phyloP scores from a whole-genome alignment of 1,284 basidiomycete genomes.

The Apiotrichum brassicae region DNA sequence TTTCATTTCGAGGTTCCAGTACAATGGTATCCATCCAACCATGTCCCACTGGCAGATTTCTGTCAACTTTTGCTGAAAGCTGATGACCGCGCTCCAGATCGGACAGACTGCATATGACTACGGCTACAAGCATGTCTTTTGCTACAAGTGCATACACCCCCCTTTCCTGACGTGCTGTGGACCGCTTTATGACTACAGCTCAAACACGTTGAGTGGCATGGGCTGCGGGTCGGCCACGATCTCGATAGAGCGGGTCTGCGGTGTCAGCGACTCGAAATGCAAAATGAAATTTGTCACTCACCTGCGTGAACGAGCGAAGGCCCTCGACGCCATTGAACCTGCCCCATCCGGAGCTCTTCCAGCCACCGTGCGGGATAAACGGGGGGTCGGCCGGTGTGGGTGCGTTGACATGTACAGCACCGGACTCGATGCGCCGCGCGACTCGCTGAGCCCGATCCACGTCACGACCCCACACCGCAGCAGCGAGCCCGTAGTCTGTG shows the following conservation, averaged over 20 bases:
- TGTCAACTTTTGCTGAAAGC: no score
- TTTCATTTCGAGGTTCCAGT: no score
- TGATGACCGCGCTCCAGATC: no score
- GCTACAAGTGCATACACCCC: no score
- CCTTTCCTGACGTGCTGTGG: no score
- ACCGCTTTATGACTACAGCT: no score
- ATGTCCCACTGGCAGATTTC: no score
- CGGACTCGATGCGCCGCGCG: constrained; percentile 49
- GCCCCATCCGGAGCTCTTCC: constrained; percentile 28
- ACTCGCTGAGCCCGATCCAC: constrained; percentile 51
- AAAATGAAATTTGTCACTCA: neutral
- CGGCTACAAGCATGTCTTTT: no score
- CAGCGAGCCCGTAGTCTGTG: constrained; percentile 54
- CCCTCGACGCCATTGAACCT: constrained; percentile 31
- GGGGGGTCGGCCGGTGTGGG: constrained; percentile 14
- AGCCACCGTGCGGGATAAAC: constrained; percentile 17
- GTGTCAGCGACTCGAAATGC: neutral
- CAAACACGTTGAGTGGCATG: constrained; percentile 15
- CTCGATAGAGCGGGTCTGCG: constrained; percentile 14
- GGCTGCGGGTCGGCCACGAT: neutral
- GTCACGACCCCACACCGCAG: constrained; percentile 56
- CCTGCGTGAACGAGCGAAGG: constrained; percentile 16
- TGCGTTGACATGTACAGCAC: constrained; percentile 23
- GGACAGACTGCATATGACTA: no score
- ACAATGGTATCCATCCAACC: no score